Base-by-base conservation (phyloP, 148 eudicot species). In the Selenicereus undatus region DNA sequence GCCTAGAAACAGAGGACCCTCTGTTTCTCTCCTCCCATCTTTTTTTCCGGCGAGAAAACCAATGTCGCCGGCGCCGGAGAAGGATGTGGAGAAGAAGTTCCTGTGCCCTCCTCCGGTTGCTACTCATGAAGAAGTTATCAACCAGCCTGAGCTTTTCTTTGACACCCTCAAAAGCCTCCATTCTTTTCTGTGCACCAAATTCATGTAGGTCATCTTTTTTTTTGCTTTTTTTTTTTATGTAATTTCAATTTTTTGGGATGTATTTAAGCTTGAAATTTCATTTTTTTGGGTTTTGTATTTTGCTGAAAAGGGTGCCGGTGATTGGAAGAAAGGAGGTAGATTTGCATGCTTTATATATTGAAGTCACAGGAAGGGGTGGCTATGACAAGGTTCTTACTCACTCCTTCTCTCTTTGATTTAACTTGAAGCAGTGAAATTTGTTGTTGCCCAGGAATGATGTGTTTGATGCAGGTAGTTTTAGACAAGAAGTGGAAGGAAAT, bases 401-500 rank as follows among this genome's bases (percentile, higher is more conserved):
- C 70, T 30, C 50, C 66, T 2, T 36, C 35, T 39, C 14, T 50
- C 18, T 70, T 8, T 52, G 58, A 22, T 66, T n/a, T 42, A 2
- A 50, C 21, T 52, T 52, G 8, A 48, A 48, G n/a, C 42, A 11
- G 45, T 29, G 26, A 56, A 16, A 78, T 51, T 52, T 78, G 58
- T 64, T 24, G 58, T 24, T 24, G 14, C 45, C 43, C 17, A 68
- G 45, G 45, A 30, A 58, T 56, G 16, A 35, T 48, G 52, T 5
- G 29, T 29, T 65, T 62, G 32, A 39, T 29, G 51, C 50, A 91
- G 97, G 97, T 93, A 56, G 89, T 93, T 11, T 52, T 73, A 8
- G 90, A 90, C 75, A 93, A 91, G 86, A 93, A 88, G 83, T 93
- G 97, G 97, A 91, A 90, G 83, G 94, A 91, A 82, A 81, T 93